phyloP scores from a whole-genome alignment of 768 basidiomycete genomes.

The Termitomyces sp. region DNA sequence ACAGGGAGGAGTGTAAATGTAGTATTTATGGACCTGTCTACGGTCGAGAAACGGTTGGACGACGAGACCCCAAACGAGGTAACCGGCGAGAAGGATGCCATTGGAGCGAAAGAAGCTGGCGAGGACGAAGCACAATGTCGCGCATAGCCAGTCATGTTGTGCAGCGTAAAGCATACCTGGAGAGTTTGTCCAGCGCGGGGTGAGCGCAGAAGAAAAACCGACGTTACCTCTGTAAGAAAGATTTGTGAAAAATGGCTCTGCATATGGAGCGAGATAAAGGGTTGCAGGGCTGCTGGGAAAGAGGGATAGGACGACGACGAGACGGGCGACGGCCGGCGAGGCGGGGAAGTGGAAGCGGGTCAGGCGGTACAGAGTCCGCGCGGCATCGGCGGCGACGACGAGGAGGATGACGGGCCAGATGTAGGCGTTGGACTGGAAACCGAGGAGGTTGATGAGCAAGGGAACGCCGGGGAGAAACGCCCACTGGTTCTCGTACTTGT shows the following conservation, averaged over 20 bases:
- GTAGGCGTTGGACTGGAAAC: conserved; percentile 7
- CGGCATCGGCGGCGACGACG: conserved; percentile 34
- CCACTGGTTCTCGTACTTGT: conserved; percentile 74
- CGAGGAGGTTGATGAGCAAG: conserved; percentile 38
- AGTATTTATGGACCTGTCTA: conserved; percentile 23
- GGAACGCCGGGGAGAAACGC: conserved; percentile 81
- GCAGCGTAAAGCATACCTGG: conserved; percentile 60
- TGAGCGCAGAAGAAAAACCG: conserved; percentile 3
- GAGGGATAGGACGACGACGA: conserved; percentile 64
- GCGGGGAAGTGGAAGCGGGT: conserved; percentile 53
- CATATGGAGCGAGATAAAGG: conserved; percentile 66
- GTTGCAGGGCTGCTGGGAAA: conserved; percentile 79
- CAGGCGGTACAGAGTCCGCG: conserved; percentile 22
- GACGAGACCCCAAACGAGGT: conserved; percentile 70
- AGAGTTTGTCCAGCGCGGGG: background rate
- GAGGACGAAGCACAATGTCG: conserved; percentile 56
- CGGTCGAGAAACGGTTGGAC: conserved; percentile 44
- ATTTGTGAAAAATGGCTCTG: conserved; percentile 83
- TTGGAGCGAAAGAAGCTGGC: conserved; percentile 74
- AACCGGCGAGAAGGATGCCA: conserved; percentile 71
- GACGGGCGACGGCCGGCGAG: conserved; percentile 52
- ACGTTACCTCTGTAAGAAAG: conserved; percentile 66
- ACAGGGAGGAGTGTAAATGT: background rate
- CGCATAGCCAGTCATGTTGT: conserved; percentile 42
- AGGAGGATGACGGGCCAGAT: conserved; percentile 34